Percentiles rank a stretch among this genome's conserved stretches.
Evolutionary conservation across 352 stramenopile genomes (phyloP).

Genomic region (Phytophthora syringae): DNA sequence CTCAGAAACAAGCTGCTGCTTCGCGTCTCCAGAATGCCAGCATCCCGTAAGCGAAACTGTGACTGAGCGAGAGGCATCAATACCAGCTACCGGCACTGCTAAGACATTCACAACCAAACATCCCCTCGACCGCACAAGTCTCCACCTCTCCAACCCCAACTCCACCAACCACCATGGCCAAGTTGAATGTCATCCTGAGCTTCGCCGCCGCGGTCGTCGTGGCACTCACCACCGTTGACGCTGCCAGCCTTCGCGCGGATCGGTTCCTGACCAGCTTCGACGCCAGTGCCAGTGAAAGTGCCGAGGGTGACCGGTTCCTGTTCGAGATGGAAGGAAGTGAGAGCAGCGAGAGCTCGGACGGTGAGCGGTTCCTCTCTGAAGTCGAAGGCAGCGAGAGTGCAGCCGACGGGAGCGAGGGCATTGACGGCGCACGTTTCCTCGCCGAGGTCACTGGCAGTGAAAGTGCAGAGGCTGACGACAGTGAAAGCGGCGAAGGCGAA

Average conservation of each 20-base stretch:
- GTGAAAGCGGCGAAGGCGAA: conserved; percentile 3
- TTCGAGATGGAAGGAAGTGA: conserved; percentile 25
- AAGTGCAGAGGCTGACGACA: too few relatives aligned
- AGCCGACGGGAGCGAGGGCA: too few relatives aligned
- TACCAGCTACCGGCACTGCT: neutral
- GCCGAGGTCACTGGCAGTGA: neutral
- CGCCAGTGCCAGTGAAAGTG: conserved; percentile 16
- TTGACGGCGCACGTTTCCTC: too few relatives aligned
- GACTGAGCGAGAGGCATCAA: neutral
- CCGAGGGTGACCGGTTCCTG: conserved; percentile 23
- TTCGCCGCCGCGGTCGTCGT: conserved; percentile 17
- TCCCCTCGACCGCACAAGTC: neutral
- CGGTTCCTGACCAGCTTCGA: conserved; percentile 8
- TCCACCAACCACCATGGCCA: conserved; percentile 21
- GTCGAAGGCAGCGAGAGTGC: conserved; percentile 5
- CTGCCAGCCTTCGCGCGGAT: conserved; percentile 15
- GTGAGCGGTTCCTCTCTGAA: neutral
- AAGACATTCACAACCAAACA: neutral
- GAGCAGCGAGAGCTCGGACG: neutral
- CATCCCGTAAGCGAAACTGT: neutral
- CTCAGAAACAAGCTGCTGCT: neutral
- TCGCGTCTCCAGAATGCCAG: neutral
- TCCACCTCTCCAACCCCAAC: neutral
- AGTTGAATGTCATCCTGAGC: too few relatives aligned
- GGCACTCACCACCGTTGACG: conserved; percentile 16